Conservation (phyloP, 2,329 filamentous ascomycete genomes). For the Fusarium sp. region DNA sequence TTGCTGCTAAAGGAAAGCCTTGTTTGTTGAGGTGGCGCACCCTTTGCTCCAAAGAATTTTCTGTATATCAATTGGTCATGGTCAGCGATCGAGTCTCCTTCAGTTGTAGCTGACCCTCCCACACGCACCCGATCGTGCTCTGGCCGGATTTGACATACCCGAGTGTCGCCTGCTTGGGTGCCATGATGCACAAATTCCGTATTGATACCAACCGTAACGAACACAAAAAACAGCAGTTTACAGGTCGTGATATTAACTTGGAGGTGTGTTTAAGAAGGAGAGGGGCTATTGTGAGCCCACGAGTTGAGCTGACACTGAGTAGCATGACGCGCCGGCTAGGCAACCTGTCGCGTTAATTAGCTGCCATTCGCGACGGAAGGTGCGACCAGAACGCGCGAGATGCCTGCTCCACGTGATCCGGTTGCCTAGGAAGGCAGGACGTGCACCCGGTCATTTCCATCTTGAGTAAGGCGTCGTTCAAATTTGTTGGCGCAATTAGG, state of each 20-base stretch:
- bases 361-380: slow-evolving; percentile 32
- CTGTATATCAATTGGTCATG: slow-evolving; percentile 57
- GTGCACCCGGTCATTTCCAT: not conserved
- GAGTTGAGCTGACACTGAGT: slow-evolving; percentile 35
- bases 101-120: slow-evolving; percentile 12
- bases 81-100: slow-evolving; percentile 14
- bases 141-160: slow-evolving; percentile 86
- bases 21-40: slow-evolving; percentile 74
- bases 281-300: slow-evolving; percentile 32
- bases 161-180: slow-evolving; percentile 81
- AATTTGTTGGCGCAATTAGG: slow-evolving; percentile 19
- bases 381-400: slow-evolving; percentile 39
- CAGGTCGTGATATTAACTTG: slow-evolving; percentile 12
- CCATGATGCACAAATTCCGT: slow-evolving; percentile 50
- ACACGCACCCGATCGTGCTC: slow-evolving; percentile 76
- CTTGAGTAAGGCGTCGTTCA: slow-evolving; percentile 2
- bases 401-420: slow-evolving; percentile 40
- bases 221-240: slow-evolving; percentile 5
- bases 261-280: slow-evolving; percentile 24
- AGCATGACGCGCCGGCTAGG: slow-evolving; percentile 53
- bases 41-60: slow-evolving; percentile 81
- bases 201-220: slow-evolving; percentile 6
- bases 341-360: slow-evolving; percentile 55
- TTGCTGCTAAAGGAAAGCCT: slow-evolving; percentile 81
- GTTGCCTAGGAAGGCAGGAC: not conserved